Evolutionary conservation across 2,329 filamentous ascomycete genomes (phyloP).

Genomic region (Davidsoniella neocaledoniae): DNA sequence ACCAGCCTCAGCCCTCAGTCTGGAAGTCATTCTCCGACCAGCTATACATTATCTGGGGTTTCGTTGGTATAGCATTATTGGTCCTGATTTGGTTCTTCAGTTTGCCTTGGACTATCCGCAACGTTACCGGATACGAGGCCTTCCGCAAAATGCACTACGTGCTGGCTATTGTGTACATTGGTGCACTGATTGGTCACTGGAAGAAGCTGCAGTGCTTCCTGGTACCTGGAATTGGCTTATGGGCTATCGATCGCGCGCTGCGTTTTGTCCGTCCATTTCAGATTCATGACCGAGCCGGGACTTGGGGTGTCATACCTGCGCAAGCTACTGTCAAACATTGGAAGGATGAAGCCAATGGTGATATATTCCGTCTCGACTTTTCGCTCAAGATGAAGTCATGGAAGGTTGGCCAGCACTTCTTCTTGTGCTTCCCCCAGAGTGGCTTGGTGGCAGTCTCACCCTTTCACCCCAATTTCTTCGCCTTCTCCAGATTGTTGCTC

Average conservation of each 20-base stretch:
- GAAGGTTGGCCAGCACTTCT: conserved; percentile 55
- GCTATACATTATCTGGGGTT: conserved; percentile 56
- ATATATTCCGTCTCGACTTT: conserved; percentile 50
- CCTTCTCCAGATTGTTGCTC: conserved; percentile 23
- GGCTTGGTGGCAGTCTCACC: conserved; percentile 58
- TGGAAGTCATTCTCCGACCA: conserved; percentile 42
- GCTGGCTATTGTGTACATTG: conserved; percentile 57
- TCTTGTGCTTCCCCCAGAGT: conserved; percentile 47
- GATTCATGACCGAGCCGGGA: conserved; percentile 37
- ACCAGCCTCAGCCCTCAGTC: conserved; percentile 51
- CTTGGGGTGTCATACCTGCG: conserved; percentile 12
- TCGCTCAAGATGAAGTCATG: conserved; percentile 42
- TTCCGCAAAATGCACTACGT: conserved; percentile 62
- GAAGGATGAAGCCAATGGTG: conserved; percentile 36
- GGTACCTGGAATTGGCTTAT: conserved; percentile 46
- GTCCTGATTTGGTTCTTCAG: conserved; percentile 44
- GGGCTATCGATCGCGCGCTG: conserved; percentile 45
- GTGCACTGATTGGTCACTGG: conserved; percentile 65
- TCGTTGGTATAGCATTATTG: conserved; percentile 50
- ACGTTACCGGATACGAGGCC: conserved; percentile 54
- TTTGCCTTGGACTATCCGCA: conserved; percentile 36
- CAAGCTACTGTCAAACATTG: conserved; percentile 30
- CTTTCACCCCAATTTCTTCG: conserved; percentile 46
- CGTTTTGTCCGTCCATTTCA: conserved; percentile 40
- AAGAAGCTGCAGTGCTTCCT: conserved; percentile 49